Base-by-base conservation (phyloP, 306 rosid species). In the Dryas drummondii region DNA sequence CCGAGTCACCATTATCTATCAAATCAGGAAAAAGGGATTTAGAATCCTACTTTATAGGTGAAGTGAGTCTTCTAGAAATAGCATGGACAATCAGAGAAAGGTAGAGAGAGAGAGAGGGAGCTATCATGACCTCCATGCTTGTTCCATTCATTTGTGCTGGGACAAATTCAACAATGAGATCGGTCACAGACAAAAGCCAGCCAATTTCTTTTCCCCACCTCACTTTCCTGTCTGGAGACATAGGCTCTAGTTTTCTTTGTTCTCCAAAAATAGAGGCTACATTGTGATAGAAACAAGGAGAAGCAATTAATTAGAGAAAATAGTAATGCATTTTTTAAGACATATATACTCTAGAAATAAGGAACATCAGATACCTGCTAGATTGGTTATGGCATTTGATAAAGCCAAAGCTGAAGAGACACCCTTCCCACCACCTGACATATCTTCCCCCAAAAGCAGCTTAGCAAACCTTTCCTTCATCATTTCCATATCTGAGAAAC, bases 361-460 rank as follows among this genome's bases (percentile, higher is more conserved):
- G 37, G 37, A 27, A 32, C 37, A 32, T 32, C 37, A 32, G 37
- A 6, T 68, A 94, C 98, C 97, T 59, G 99, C 96, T 26, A 96
- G 86, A 70, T 96, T 96, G 71, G 99, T 96, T 62, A 89, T 80
- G 75, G 99, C 88, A 82, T 96, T 96, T 15, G 99, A 96, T 88
- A 96, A 76, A 71, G 99, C 98, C 77, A 92, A 74, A 50, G 98
- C 99, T 9, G 99, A 96, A 79, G 97, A 90, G 79, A 92, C 98
- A 60, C 98, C 99, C 72, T 96, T 96, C 62, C 98, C 99, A 59
- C 97, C 98, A 71, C 98, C 99, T 16, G 99, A 96, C 97, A 96
- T 92, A 73, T 96, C 99, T 81, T 96, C 99, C 55, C 98, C 99
- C 76, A 96, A 63, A 73, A 96, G 98, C 71, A 96, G 82, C 89